Evolutionary conservation across 106 monocot species (phyloP).

Genomic region (Platanthera zijinensis): DNA sequence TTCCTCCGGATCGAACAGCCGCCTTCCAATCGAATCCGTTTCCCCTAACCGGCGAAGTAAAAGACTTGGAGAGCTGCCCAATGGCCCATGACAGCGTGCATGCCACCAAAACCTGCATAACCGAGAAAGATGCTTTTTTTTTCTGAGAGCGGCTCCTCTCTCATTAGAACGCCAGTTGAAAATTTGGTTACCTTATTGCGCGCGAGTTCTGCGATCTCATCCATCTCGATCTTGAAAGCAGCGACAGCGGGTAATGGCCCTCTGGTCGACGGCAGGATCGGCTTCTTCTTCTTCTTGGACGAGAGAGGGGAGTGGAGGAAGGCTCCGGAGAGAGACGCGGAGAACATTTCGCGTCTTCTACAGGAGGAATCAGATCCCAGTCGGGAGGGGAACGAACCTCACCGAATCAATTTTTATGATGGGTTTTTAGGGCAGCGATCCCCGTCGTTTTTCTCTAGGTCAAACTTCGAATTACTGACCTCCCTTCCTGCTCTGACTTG

Average conservation of each 20-base stretch:
- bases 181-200: constrained; percentile 38
- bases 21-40: constrained; percentile 31
- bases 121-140: background rate
- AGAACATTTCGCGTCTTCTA: background rate
- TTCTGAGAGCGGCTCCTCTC: background rate
- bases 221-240: constrained; percentile 18
- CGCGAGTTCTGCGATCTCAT: constrained; percentile 29
- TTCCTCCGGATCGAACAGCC: constrained; percentile 44
- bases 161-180: background rate
- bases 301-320: background rate
- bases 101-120: constrained; percentile 45
- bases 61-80: constrained; percentile 52
- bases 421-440: no score
- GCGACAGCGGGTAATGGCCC: background rate
- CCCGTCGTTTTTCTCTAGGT: no score
- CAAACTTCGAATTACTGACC: no score
- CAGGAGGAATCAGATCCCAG: background rate
- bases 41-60: constrained; percentile 28
- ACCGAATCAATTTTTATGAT: no score
- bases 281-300: background rate
- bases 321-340: background rate
- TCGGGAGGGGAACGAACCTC: no score
- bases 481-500: no score
- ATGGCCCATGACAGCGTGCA: constrained; percentile 30
- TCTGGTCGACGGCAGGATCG: constrained; percentile 1